Evolutionary conservation across 2,329 filamentous ascomycete species (phyloP).

Genomic region (Grosmannia penicillata): DNA sequence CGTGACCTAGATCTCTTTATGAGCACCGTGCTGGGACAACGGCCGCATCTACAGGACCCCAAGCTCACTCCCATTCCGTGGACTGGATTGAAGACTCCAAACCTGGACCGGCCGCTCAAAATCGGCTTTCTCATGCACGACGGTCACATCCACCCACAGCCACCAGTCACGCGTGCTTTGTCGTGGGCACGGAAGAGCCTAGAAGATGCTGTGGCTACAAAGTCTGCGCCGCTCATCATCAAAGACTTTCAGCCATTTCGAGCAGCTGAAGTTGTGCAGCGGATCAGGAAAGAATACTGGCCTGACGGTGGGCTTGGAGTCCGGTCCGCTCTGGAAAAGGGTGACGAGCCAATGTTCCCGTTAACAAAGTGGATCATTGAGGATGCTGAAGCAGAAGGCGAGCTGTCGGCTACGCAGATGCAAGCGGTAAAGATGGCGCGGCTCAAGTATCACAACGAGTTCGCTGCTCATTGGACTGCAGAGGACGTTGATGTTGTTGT

Average conservation of each 20-base stretch:
- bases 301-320: constrained; percentile 24
- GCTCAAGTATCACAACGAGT: constrained; percentile 16
- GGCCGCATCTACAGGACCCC: constrained; percentile 54
- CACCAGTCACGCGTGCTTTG: constrained; percentile 41
- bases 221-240: constrained; percentile 15
- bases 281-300: constrained; percentile 27
- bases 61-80: constrained; percentile 49
- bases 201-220: constrained; percentile 5
- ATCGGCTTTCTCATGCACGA: constrained; percentile 4
- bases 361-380: constrained; percentile 25
- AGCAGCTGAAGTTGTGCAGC: constrained; percentile 14
- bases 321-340: constrained; percentile 17
- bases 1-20: constrained; percentile 36
- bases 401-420: constrained; percentile 13
- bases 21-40: constrained; percentile 35
- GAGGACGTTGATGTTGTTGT: constrained; percentile 23
- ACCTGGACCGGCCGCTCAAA: not conserved
- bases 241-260: constrained; percentile 21
- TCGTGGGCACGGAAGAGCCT: constrained; percentile 21
- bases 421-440: no score
- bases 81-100: constrained; percentile 20
- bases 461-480: constrained; percentile 19
- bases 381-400: constrained; percentile 14
- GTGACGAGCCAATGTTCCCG: constrained; percentile 27
- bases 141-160: constrained; percentile 33